Conservation (phyloP, 2,329 filamentous ascomycete genomes). For the Mycocentrospora acerina region DNA sequence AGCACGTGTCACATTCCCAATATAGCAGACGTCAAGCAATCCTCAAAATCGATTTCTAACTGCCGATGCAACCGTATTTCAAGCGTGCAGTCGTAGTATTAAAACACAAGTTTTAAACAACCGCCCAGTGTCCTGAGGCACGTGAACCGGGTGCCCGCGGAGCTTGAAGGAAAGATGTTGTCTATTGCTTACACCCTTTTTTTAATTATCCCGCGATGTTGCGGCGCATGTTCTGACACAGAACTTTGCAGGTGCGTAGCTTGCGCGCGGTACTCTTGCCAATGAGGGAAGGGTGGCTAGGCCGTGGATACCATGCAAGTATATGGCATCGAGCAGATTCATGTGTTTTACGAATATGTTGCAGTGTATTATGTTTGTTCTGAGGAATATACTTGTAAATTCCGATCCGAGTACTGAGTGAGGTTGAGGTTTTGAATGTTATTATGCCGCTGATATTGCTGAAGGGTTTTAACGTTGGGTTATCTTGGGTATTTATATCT, state of each 20-base stretch:
- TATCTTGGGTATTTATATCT: background rate
- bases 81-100: conserved; percentile 5
- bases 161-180: background rate
- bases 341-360: background rate
- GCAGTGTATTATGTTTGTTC: no score
- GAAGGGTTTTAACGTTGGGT: background rate
- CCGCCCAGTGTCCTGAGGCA: background rate
- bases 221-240: conserved; percentile 1
- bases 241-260: conserved; percentile 2
- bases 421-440: no score
- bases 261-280: no score
- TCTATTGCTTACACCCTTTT: background rate
- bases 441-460: background rate
- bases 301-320: background rate
- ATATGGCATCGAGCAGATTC: background rate
- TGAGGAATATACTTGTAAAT: no score
- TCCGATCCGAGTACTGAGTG: no score
- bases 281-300: no score
- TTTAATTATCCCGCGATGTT: conserved; percentile 7
- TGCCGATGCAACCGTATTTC: conserved; percentile 1
- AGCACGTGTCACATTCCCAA: conserved; percentile 2
- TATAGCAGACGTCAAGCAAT: conserved; percentile 1
- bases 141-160: background rate
- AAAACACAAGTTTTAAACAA: conserved; percentile 3
- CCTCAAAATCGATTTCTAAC: background rate